Evolutionary conservation across 2,329 filamentous ascomycete genomes (phyloP), one percentile per base, ranked within the genome.

Genomic region (Stagonosporopsis rhizophila): DNA sequence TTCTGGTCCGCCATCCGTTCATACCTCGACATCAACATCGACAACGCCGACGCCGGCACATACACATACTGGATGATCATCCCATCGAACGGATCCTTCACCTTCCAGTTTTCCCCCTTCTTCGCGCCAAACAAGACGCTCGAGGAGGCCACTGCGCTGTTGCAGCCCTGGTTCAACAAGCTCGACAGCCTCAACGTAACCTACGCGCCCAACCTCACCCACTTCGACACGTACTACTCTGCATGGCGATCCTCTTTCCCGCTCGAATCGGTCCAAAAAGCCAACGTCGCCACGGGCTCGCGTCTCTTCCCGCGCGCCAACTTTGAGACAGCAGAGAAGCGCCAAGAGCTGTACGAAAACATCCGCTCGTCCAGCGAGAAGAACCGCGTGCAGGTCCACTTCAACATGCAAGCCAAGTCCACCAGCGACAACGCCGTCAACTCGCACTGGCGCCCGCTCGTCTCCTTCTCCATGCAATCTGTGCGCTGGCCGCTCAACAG

Each of bases 1-100:
- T 78, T 77, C 67, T 76, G 73, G 65, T 61, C 69, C 1, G 68
- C 68, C 2, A 64, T 74, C 32, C 67, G 66, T 19, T 56, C 64
- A 17, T 69, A 67, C 40, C 64, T 73, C 14, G 68, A 73, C 50
- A 65, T 65, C 27, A 73, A 72, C 56, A 64, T 70, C n/a, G 66
- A 64, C n/a, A 74, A 74, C 46, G 71, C 71, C n/a, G 72, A 74
- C 38, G 70, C 71, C 1, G 63, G 66, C n/a, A 75, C 72, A 5
- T 75, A 75, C 57, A 65, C 69, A 1, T 75, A 75, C 56, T 73
- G 68, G 62, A 65, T 62, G 8, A 27, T 75, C 1, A 66, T 74
- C 22, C 72, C 72, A 6, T 67, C 68, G 9, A 73, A 71, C 48
- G 70, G 70, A 14, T 67, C 71, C 52, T 69, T 73, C 50, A 59